Base-by-base conservation (phyloP, 169 alveolate genomes). In the Plasmodium fragile region DNA sequence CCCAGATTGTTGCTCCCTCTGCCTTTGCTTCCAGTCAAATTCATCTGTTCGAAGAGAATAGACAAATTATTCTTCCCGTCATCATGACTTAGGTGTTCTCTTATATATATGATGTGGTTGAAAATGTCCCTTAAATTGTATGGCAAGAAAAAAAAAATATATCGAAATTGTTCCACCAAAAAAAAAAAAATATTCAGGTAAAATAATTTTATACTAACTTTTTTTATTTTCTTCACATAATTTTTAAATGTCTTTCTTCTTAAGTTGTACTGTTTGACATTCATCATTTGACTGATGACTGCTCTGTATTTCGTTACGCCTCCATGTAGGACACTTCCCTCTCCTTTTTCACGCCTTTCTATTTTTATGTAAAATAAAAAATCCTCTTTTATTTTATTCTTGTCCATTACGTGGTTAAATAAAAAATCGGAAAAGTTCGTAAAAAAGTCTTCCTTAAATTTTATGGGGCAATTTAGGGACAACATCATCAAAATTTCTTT, bases 391-490 rank as follows among this genome's bases (percentile, higher is more conserved):
- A 91, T 81, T 55, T 91, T 91, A 25, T 79, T 49, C 25, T 81
- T 91, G 32, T 91, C 92, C 94, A 91, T 91, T 70, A 28, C 81
- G 16, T 45, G 81, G 41, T 91, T 70, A 70, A 81, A 91, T 91
- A 91, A 71, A 59, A 91, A 91, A 81, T 91, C 83, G 18, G 73
- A 52, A 69, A 80, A 91, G 18, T 91, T 81, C 39, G 71, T 45
- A 91, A 80, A 91, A 91, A 75, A 91, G 30, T 80, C 65, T 25
- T 81, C 92, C 77, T 70, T 69, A 91, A 70, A 91, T 91, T 91
- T 91, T 28, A 91, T 91, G 53, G 94, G 94, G 41, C 94, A 91
- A 81, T 91, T 91, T 28, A 91, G 53, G 7, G 94, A 91, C 11
- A 91, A 30, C 4, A 91, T 71, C 83, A 81, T 91, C 30, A 91